Percentiles rank a stretch among this genome's conserved stretches.
These are phyloP conservation scores for Seiridium unicorne DNA, from an alignment of 2,329 filamentous ascomycete genomes.

Conservation along the genomic window DNA sequence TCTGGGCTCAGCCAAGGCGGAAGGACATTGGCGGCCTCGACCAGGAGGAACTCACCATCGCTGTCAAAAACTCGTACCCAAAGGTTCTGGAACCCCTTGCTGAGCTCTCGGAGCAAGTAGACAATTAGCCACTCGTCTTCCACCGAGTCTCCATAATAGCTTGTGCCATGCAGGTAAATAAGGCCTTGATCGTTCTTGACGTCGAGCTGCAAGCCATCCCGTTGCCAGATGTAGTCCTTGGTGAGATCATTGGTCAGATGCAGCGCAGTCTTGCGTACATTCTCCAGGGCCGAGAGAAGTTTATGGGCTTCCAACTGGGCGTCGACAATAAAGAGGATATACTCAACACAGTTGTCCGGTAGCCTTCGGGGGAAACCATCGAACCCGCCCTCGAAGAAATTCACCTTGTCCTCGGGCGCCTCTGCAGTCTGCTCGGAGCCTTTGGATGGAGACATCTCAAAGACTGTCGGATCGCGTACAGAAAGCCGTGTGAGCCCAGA, in stretches of 20 bases:
- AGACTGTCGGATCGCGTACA: neutral
- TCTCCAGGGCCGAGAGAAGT: conserved; percentile 65
- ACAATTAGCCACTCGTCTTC: conserved; percentile 98
- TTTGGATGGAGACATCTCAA: neutral
- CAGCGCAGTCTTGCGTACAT: conserved; percentile 67
- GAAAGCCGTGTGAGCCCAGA: too few relatives aligned
- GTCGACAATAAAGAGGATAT: conserved; percentile 73
- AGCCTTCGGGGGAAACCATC: conserved; percentile 42
- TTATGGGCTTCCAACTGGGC: conserved; percentile 52
- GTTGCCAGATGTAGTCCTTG: conserved; percentile 94
- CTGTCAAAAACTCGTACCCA: conserved; percentile 85
- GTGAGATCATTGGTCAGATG: conserved; percentile 63
- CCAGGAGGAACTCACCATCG: conserved; percentile 92
- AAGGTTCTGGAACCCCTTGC: conserved; percentile 65
- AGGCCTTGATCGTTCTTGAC: conserved; percentile 56
- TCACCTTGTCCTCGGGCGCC: conserved; percentile 14
- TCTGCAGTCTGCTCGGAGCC: neutral
- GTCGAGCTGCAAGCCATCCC: conserved; percentile 74
- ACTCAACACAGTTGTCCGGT: conserved; percentile 84
- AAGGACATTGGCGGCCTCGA: conserved; percentile 86
- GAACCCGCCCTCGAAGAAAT: conserved; percentile 26
- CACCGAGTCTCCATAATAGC: conserved; percentile 89
- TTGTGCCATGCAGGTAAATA: conserved; percentile 70
- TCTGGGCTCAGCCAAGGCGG: conserved; percentile 92
- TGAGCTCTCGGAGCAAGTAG: conserved; percentile 81